These are phyloP conservation scores for Aspergillus quadricinctus DNA, from an alignment of 2,329 filamentous ascomycete genomes.

Conservation along the genomic window DNA sequence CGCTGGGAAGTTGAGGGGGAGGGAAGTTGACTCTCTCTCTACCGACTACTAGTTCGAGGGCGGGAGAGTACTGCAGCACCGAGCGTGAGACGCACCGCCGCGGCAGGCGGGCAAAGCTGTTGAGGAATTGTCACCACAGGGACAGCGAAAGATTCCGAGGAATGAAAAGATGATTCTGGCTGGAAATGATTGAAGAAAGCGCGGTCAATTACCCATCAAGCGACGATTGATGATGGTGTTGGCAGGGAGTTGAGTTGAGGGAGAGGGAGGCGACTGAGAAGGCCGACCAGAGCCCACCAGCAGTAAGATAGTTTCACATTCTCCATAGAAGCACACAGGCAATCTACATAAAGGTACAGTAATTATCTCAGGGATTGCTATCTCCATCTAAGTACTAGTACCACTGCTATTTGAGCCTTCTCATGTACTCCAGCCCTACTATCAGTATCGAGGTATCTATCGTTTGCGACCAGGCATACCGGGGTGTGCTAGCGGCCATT, in stretches of 20 bases:
- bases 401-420: background rate
- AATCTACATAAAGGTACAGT: background rate
- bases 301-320: background rate
- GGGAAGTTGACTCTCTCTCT: slow-evolving; percentile 10
- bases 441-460: background rate
- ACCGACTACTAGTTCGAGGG: slow-evolving; percentile 1
- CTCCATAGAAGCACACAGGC: background rate
- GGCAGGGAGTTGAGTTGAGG: background rate
- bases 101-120: slow-evolving; percentile 1
- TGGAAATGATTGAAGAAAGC: background rate
- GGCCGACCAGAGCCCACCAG: background rate
- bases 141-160: background rate
- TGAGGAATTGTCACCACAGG: background rate
- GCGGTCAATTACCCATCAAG: background rate
- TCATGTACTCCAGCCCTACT: background rate
- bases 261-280: background rate
- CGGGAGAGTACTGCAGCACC: background rate
- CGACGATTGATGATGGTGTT: background rate
- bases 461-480: background rate
- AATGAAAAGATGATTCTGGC: background rate
- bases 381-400: background rate
- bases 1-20: slow-evolving; percentile 17
- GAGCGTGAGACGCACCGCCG: background rate
- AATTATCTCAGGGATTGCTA: background rate
- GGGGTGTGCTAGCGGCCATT: no score